Percentiles rank a stretch among this genome's conserved stretches.
These are phyloP conservation scores for Mycena epipterygia DNA, from an alignment of 768 basidiomycete species.

Conservation along the genomic window DNA sequence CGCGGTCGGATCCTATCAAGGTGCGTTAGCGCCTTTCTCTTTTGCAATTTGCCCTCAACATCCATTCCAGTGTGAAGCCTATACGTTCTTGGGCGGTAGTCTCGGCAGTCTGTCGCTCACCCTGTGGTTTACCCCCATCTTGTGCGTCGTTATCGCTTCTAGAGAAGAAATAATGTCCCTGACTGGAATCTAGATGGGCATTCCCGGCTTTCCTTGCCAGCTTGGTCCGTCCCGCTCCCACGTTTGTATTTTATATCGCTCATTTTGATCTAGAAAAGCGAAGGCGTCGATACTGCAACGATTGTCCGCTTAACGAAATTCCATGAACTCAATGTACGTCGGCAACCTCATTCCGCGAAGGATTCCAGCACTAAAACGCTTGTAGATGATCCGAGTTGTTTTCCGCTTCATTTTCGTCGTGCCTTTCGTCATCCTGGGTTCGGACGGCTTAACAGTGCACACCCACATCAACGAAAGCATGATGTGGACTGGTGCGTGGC, in stretches of 20 bases:
- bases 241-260: neutral
- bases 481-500: conserved; percentile 61
- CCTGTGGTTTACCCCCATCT: conserved; percentile 78
- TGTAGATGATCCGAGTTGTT: conserved; percentile 75
- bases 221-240: conserved; percentile 59
- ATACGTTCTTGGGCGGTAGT: conserved; percentile 77
- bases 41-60: neutral
- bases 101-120: conserved; percentile 79
- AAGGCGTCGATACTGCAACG: conserved; percentile 75
- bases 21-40: conserved; percentile 51
- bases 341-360: neutral
- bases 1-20: conserved; percentile 69
- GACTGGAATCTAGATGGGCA: conserved; percentile 58
- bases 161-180: conserved; percentile 18
- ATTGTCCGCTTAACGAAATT: conserved; percentile 84
- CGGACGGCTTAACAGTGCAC: conserved; percentile 77
- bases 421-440: conserved; percentile 74
- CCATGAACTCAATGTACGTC: conserved; percentile 83
- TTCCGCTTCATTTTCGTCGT: conserved; percentile 82
- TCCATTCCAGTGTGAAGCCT: conserved; percentile 71
- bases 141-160: conserved; percentile 62
- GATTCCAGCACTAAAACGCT: neutral
- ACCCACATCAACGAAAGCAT: conserved; percentile 74
- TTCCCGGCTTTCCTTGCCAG: conserved; percentile 77
- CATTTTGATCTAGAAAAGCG: conserved; percentile 57